Conservation (phyloP, 805 yeast species). For the Candida odintsovae region DNA sequence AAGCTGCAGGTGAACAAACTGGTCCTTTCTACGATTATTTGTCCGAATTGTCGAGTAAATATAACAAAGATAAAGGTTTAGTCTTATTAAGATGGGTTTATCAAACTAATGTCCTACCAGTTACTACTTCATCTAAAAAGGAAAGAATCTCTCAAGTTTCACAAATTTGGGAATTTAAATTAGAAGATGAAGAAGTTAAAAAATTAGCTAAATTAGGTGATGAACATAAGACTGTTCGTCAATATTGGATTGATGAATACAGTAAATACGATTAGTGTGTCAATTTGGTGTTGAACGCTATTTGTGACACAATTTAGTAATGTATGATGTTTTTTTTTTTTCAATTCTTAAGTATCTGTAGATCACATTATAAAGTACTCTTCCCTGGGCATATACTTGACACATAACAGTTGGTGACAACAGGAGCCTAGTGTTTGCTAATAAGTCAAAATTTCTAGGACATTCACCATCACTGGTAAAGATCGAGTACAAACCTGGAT, state of each 20-base stretch:
- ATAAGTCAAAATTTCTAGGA: no score
- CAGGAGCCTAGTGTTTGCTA: no score
- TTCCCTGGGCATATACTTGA: no score
- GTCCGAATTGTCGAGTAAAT: conserved; percentile 46
- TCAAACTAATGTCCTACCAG: conserved; percentile 59
- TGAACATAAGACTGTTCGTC: conserved; percentile 26
- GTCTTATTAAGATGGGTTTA: conserved; percentile 66
- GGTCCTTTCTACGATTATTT: conserved; percentile 34
- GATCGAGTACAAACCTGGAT: no score
- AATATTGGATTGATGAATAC: conserved; percentile 28
- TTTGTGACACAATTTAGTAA: no score
- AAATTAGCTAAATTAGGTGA: conserved; percentile 38
- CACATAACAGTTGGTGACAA: no score
- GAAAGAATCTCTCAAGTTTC: conserved; percentile 49
- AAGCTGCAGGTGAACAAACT: conserved; percentile 39
- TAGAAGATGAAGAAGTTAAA: conserved; percentile 45
- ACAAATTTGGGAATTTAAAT: conserved; percentile 48
- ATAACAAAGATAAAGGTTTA: conserved; percentile 54
- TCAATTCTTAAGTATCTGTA: no score
- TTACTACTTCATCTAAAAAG: conserved; percentile 63
- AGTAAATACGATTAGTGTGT: conserved; percentile 12
- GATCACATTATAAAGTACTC: no score
- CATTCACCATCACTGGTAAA: no score
- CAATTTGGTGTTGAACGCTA: background rate
- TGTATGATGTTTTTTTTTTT: no score